These are phyloP conservation scores for Blastocystis sp. DNA, from an alignment of 352 stramenopile genomes.

Conservation along the genomic window DNA sequence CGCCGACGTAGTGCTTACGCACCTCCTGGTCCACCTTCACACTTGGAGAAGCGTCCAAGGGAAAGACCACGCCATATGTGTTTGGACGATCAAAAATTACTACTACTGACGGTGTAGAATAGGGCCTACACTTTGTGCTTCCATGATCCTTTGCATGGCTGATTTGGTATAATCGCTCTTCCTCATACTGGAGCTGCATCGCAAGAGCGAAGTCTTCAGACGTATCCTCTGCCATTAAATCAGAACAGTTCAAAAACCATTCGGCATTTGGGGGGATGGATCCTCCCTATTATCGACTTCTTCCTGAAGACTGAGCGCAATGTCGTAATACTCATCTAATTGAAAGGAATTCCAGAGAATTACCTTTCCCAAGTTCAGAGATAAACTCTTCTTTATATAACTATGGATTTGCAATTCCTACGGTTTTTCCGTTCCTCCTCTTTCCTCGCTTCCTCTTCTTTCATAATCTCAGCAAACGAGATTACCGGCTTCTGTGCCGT, in stretches of 20 bases:
- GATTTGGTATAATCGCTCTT: not conserved
- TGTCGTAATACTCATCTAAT: conserved; percentile 4
- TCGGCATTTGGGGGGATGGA: not conserved
- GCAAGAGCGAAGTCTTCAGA: conserved; percentile 26
- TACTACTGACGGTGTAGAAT: not conserved
- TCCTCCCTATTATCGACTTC: not conserved
- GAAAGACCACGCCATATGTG: not conserved
- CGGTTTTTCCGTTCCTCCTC: not conserved
- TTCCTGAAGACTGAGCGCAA: conserved; percentile 3
- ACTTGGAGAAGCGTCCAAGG: too few species aligned
- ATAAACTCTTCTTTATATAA: conserved; percentile 14
- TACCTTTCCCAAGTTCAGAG: not conserved
- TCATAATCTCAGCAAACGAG: not conserved
- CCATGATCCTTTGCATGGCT: not conserved
- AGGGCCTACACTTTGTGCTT: not conserved
- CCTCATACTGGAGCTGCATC: conserved; percentile 23
- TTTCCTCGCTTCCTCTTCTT: not conserved
- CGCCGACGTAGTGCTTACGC: not conserved
- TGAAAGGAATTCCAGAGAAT: not conserved
- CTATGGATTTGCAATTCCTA: not conserved
- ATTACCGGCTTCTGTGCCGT: not conserved
- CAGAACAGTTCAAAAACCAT: not conserved
- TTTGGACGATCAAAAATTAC: not conserved
- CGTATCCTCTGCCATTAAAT: not conserved
- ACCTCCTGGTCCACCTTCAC: not conserved